A percentile compares a stretch with the other conserved stretches of the same genome.
Evolutionary conservation across 805 yeast species (phyloP).

Genomic region (Lipomyces starkeyi): DNA sequence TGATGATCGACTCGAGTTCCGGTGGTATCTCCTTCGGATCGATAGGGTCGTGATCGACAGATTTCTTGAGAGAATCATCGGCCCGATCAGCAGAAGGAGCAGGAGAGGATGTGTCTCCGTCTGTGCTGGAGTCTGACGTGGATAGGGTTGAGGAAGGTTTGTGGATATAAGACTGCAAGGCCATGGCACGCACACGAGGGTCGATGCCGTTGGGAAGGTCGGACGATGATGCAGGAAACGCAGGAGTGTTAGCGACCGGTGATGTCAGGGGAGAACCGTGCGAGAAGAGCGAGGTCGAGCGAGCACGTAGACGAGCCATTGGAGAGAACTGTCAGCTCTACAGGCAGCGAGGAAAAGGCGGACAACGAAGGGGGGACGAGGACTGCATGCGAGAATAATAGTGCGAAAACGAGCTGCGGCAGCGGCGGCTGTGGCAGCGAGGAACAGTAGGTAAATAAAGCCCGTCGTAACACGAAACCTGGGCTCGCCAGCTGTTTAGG

Average conservation of each 20-base stretch:
- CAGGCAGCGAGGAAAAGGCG: slow-evolving; percentile 1
- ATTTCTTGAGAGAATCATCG: slow-evolving; percentile 2
- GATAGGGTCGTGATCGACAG: slow-evolving; percentile 35
- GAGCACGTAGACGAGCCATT: slow-evolving; percentile 18
- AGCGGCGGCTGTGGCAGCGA: not conserved
- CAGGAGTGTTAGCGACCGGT: slow-evolving; percentile 17
- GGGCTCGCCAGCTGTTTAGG: not conserved
- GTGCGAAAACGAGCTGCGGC: slow-evolving; percentile 17
- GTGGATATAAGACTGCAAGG: slow-evolving; percentile 14
- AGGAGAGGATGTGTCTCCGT: not conserved
- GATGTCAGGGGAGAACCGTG: slow-evolving; percentile 15
- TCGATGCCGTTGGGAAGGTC: slow-evolving; percentile 14
- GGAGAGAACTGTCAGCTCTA: slow-evolving; percentile 4
- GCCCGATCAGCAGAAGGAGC: not conserved
- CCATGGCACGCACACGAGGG: slow-evolving; percentile 18
- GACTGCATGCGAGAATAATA: slow-evolving; percentile 10
- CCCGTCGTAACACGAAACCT: not conserved
- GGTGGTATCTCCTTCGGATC: slow-evolving; percentile 54
- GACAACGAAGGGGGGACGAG: slow-evolving; percentile 12
- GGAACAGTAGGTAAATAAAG: not conserved
- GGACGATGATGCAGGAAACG: slow-evolving; percentile 7
- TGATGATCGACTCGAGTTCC: slow-evolving; percentile 74
- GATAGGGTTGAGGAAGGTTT: slow-evolving; percentile 10
- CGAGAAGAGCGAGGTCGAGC: slow-evolving; percentile 21
- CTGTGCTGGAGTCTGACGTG: slow-evolving; percentile 8